Evolutionary conservation across 306 rosid genomes (phyloP).

Genomic region (Dryas octopetala): DNA sequence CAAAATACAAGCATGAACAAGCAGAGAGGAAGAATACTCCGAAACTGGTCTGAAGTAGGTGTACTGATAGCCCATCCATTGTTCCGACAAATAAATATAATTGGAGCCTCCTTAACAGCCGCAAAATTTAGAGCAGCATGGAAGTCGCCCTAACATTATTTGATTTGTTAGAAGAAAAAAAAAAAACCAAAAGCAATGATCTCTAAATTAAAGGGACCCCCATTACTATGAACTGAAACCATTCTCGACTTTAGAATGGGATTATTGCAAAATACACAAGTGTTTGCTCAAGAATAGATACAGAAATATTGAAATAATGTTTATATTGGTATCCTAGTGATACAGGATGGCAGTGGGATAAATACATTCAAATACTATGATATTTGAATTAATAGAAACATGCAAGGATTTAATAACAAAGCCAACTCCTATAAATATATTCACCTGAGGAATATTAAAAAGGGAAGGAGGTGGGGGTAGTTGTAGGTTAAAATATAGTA

Average conservation of each 20-base stretch:
- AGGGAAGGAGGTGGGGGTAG: neutral
- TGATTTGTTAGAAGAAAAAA: slow-evolving; percentile 27
- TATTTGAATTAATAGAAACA: neutral
- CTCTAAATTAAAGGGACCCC: neutral
- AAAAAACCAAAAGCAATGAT: slow-evolving; percentile 6
- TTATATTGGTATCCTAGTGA: neutral
- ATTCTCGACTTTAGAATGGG: neutral
- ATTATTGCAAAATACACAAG: neutral
- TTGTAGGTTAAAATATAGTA: neutral
- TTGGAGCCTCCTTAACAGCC: slow-evolving; percentile 88
- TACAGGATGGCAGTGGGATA: neutral
- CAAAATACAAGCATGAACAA: slow-evolving; percentile 19
- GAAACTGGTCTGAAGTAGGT: slow-evolving; percentile 89
- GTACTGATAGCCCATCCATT: slow-evolving; percentile 99
- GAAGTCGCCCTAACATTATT: slow-evolving; percentile 78
- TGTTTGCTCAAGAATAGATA: neutral
- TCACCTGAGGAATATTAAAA: neutral
- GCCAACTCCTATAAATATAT: neutral
- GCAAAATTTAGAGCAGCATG: slow-evolving; percentile 93
- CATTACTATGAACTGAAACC: neutral
- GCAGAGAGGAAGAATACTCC: slow-evolving; percentile 49
- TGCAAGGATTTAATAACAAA: too few relatives aligned
- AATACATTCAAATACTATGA: neutral
- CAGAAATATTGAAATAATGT: neutral
- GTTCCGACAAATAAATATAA: slow-evolving; percentile 88